A percentile compares a stretch with the other conserved stretches of the same genome.
phyloP scores from a whole-genome alignment of 202 grass and related monocot genomes.

The Setaria viridis region DNA sequence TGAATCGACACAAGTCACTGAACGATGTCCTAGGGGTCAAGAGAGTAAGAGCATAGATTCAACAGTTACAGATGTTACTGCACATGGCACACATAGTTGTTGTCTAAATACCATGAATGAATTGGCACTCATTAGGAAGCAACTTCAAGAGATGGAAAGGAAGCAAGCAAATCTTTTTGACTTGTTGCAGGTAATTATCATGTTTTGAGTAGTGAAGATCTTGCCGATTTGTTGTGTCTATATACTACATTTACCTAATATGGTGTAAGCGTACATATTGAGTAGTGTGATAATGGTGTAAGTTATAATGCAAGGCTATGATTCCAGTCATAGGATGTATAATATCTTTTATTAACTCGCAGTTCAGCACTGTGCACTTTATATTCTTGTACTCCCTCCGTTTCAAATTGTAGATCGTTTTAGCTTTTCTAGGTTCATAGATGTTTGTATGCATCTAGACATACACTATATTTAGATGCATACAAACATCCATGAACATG shows the following conservation, averaged over 20 bases:
- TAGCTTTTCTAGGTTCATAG: too few relatives aligned
- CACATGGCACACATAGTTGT: constrained; percentile 67
- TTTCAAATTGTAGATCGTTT: too few relatives aligned
- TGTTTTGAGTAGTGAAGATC: constrained; percentile 28
- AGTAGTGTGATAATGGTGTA: background rate
- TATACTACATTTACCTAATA: constrained; percentile 7
- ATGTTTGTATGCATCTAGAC: too few relatives aligned
- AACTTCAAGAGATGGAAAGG: constrained; percentile 88
- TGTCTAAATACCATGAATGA: constrained; percentile 78
- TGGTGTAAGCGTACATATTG: constrained; percentile 14
- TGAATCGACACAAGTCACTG: constrained; percentile 45
- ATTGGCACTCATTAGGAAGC: constrained; percentile 76
- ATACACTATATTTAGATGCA: too few relatives aligned
- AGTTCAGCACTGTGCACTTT: background rate
- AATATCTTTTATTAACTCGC: background rate
- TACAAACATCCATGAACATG: too few relatives aligned
- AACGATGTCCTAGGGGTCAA: constrained; percentile 43
- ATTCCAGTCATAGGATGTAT: background rate
- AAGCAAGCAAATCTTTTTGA: constrained; percentile 79
- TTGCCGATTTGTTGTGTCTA: constrained; percentile 10
- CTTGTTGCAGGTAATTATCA: constrained; percentile 72
- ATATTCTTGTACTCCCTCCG: background rate
- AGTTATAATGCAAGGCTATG: background rate
- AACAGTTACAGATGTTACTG: constrained; percentile 69
- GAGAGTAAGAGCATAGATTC: constrained; percentile 71